phyloP scores from a whole-genome alignment of 768 basidiomycete species.

The Tylopilus subfusipes region DNA sequence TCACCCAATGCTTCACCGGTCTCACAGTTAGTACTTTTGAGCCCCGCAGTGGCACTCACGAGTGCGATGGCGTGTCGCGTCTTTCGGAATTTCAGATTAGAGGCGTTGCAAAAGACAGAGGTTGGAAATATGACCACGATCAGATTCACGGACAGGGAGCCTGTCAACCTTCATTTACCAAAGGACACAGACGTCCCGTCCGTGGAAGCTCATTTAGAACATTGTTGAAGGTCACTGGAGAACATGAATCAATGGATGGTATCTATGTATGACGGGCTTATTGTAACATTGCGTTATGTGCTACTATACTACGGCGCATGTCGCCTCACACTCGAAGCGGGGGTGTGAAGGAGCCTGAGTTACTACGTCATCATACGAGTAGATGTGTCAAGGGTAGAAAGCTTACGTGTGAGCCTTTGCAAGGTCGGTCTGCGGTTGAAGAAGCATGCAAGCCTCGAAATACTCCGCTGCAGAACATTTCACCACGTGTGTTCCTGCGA shows the following conservation, averaged over 20 bases:
- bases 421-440: neutral
- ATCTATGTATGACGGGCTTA: slow-evolving; percentile 1
- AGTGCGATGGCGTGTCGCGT: slow-evolving; percentile 35
- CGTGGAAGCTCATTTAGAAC: neutral
- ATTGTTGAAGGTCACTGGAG: neutral
- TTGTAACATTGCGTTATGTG: neutral
- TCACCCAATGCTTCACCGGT: slow-evolving; percentile 18
- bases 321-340: too few species aligned
- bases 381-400: neutral
- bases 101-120: slow-evolving; percentile 6
- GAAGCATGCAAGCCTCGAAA: slow-evolving; percentile 25
- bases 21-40: slow-evolving; percentile 22
- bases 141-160: slow-evolving; percentile 11
- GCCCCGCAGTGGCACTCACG: slow-evolving; percentile 30
- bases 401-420: slow-evolving; percentile 16
- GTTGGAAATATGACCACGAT: slow-evolving; percentile 14
- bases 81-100: slow-evolving; percentile 33
- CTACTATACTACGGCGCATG: neutral
- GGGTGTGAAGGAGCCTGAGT: too few species aligned
- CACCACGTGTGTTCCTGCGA: slow-evolving; percentile 20
- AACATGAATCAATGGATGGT: neutral
- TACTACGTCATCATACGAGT: neutral
- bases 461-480: neutral
- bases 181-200: neutral
- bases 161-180: neutral